Base-by-base conservation (phyloP, 257 asterid genomes). In the Solanum gracilifrons region DNA sequence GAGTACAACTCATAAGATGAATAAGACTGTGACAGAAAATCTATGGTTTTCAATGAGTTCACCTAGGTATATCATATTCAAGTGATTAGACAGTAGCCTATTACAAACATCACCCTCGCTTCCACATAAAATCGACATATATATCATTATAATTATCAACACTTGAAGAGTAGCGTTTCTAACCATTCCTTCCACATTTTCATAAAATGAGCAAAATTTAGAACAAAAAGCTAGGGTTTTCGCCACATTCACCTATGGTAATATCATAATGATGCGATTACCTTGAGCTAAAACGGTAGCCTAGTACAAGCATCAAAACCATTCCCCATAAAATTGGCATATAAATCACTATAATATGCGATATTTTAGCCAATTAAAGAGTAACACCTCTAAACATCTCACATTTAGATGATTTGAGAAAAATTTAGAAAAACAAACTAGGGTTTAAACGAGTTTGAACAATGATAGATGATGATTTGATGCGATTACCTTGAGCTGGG, bases 201-300 rank as follows among this genome's bases (percentile, higher is more conserved):
- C 27, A 31, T 37, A 39, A 32, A 29, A 0, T 27, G 9, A 68
- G 11, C 29, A 25, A 85, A 15, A 37, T 13, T 43, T 12, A 2
- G 23, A 25, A 10, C 46, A 29, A 12, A 16, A 20, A 35, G 4
- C 21, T 66, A 86, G 87, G 76, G 85, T 7, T 51, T 88, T 41
- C n/a, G 0, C 43, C 9, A 51, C 29, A 7, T 68, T 68, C 36
- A 15, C 35, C 21, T 27, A 27, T 27, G 36, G 21, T 27, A 51
- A 27, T 6, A 68, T 27, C 21, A 13, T 68, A 13, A 13, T 18
- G 46, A 9, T 33, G 43, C 46, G 9, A 33, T 23, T 87, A 93
- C 98, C 98, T 94, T 96, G 83, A 96, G 98, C 91, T 94, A 92
- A 37, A 95, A 93, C 71, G 94, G 95, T n/a, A 95, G 92, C 13